These are phyloP conservation scores for Hydrangea macrophylla DNA, from an alignment of 148 eudicot genomes.

Conservation along the genomic window DNA sequence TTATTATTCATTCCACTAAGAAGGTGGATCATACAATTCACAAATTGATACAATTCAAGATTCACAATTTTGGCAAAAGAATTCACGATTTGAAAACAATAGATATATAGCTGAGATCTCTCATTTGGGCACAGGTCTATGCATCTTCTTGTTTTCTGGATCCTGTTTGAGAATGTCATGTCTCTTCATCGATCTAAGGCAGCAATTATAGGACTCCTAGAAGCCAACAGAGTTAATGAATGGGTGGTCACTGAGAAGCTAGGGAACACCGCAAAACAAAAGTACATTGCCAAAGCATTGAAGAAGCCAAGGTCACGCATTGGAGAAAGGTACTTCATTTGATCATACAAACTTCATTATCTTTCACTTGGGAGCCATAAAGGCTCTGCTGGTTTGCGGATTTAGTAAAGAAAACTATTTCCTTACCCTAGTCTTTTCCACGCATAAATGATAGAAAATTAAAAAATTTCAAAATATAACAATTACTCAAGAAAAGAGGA, in stretches of 20 bases:
- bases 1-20: no score
- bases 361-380: slow-evolving; percentile 1
- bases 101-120: slow-evolving; percentile 5
- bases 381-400: no score
- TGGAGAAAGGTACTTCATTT: slow-evolving; percentile 25
- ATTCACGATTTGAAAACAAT: no score
- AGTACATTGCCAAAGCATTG: slow-evolving; percentile 16
- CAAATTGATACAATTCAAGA: no score
- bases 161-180: slow-evolving; percentile 54
- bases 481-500: no score
- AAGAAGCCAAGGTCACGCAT: slow-evolving; percentile 27
- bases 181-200: slow-evolving; percentile 48
- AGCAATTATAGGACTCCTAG: slow-evolving; percentile 44
- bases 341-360: neutral
- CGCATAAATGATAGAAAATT: neutral
- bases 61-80: no score
- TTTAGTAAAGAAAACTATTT: no score
- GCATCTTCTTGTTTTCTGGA: slow-evolving; percentile 51
- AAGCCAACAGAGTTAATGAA: slow-evolving; percentile 39
- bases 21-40: no score
- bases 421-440: no score
- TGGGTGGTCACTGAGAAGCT: slow-evolving; percentile 54
- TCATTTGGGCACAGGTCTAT: slow-evolving; percentile 25
- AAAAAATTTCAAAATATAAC: neutral
- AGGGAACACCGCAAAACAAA: slow-evolving; percentile 35